Base-by-base conservation (phyloP, 2,329 filamentous ascomycete genomes). In the Botryotinia narcissicola region DNA sequence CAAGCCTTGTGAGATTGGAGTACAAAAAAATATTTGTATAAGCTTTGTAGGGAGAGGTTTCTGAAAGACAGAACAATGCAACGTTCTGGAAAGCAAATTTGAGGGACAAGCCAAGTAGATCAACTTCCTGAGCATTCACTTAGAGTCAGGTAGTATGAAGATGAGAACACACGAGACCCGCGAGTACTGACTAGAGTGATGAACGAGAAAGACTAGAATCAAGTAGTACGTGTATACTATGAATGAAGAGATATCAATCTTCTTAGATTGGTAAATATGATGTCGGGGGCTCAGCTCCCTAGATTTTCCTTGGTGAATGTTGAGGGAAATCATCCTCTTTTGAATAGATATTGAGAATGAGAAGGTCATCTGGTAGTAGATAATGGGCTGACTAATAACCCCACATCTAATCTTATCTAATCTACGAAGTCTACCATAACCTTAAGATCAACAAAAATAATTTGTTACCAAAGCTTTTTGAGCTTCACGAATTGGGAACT, bases 331-430 rank as follows among this genome's bases (percentile, higher is more conserved):
- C 4, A 14, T 54, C 12, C 5, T 25, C 12, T 25, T 7, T 54
- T n/a, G 12, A 54, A 16, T 54, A 54, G 25, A 51, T 51, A 25
- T 51, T 25, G 46, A 51, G 46, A 48, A 25, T 48, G 46, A 48
- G 48, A n/a, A 29, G 51, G 25, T n/a, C 51, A 29, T n/a, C 48
- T 16, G 1, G 22, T n/a, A 3, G 22, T n/a, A 1, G 32, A 61
- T 37, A 2, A 18, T 42, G 35, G n/a, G 35, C 16, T 40, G 59
- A 61, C 35, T 51, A 67, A 67, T 54, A 54, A 0, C 25, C 25
- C 1, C 4, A 3, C 20, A 67, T 67, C 64, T 54, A 67, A 67
- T 67, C 64, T 67, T 40, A 67, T 67, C 64, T 67, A 67, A 54
- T 67, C 64, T 16, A 5, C n/a, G 16, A 64, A 16, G 62, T 9